phyloP scores from a whole-genome alignment of 306 rosid species.

The Glycine tomentella region DNA sequence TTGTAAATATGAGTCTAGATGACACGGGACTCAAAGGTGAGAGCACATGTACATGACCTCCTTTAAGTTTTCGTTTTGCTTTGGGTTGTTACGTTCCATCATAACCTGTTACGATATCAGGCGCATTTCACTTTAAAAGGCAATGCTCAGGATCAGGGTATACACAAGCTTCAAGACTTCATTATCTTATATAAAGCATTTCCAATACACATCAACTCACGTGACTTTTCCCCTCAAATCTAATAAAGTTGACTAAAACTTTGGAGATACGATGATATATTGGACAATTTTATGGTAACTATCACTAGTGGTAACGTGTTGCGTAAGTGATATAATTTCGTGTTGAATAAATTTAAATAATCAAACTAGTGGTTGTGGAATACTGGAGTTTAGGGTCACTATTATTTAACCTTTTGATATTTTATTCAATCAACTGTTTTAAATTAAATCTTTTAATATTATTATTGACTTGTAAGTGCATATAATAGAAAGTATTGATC shows the following conservation, averaged over 20 bases:
- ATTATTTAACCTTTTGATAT: background rate
- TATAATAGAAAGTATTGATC: slow-evolving; percentile 13
- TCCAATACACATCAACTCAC: slow-evolving; percentile 5
- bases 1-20: background rate
- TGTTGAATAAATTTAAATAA: background rate
- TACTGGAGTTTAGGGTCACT: slow-evolving; percentile 12
- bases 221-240: slow-evolving; percentile 28
- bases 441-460: background rate
- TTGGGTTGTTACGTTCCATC: slow-evolving; percentile 20
- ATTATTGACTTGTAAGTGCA: slow-evolving; percentile 1
- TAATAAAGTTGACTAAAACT: slow-evolving; percentile 19
- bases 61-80: slow-evolving; percentile 9
- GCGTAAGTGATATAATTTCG: background rate
- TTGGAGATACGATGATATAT: background rate
- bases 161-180: slow-evolving; percentile 11
- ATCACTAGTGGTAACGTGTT: slow-evolving; percentile 1
- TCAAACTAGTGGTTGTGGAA: background rate
- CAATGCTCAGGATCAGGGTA: slow-evolving; percentile 36
- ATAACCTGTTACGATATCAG: slow-evolving; percentile 15
- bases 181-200: slow-evolving; percentile 8
- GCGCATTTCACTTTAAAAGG: slow-evolving; percentile 30
- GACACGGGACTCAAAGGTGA: slow-evolving; percentile 38
- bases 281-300: slow-evolving; percentile 12
- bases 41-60: slow-evolving; percentile 16
- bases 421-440: slow-evolving; percentile 2